Conservation (phyloP, 768 basidiomycete species). For the Solioccasus polychromus region DNA sequence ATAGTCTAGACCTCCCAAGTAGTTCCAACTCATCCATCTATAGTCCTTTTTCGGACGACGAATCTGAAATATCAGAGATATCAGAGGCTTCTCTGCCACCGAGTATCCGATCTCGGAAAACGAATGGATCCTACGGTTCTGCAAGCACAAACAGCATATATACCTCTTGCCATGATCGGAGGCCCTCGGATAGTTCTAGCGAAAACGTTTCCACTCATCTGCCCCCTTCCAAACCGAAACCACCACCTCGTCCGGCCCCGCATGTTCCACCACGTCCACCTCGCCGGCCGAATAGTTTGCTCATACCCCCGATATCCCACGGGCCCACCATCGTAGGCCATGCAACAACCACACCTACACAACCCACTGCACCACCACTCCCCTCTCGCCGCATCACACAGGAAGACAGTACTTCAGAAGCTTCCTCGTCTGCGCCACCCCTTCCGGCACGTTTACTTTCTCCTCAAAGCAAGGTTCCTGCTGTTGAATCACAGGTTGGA, state of each 20-base stretch:
- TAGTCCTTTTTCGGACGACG: constrained; percentile 32
- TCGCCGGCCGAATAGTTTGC: constrained; percentile 10
- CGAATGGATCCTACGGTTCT: constrained; percentile 3
- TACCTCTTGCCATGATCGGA: constrained; percentile 5
- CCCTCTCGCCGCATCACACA: constrained; percentile 33
- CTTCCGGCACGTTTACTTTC: constrained; percentile 37
- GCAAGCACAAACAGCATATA: not conserved
- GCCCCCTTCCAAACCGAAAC: constrained; percentile 17
- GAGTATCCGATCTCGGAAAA: constrained; percentile 4
- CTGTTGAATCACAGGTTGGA: constrained; percentile 16
- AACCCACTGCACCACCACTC: constrained; percentile 36
- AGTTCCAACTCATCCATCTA: constrained; percentile 20
- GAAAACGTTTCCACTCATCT: constrained; percentile 13
- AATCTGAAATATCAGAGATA: constrained; percentile 27
- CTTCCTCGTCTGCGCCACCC: constrained; percentile 18
- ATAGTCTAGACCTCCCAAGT: constrained; percentile 18
- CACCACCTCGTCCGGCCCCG: constrained; percentile 19
- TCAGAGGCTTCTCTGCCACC: constrained; percentile 14
- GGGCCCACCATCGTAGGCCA: constrained; percentile 1
- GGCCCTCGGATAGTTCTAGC: constrained; percentile 23
- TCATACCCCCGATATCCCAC: not conserved
- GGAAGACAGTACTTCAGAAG: constrained; percentile 9
- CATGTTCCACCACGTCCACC: constrained; percentile 22
- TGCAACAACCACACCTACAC: constrained; percentile 11
- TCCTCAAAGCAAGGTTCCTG: not conserved